A percentile compares a stretch with the other conserved stretches of the same genome.
Conservation (phyloP, 371 early-diverging fungal genomes). For the Catenaria anguillulae region DNA sequence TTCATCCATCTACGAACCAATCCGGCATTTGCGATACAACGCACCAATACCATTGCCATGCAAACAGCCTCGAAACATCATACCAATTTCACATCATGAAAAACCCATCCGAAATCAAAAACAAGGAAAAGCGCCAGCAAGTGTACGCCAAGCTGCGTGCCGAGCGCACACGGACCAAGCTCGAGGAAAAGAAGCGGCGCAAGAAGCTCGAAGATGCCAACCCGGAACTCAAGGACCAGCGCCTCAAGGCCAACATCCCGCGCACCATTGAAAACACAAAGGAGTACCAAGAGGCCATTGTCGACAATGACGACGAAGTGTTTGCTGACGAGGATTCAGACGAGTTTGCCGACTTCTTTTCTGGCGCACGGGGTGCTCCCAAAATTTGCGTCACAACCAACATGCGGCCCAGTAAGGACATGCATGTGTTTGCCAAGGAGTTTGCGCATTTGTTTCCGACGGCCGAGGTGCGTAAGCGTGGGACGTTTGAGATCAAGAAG, state of each 20-base stretch:
- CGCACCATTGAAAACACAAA: constrained; percentile 83
- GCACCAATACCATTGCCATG: no score
- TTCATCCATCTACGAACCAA: no score
- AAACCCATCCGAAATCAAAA: constrained; percentile 36
- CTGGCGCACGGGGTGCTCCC: constrained; percentile 53
- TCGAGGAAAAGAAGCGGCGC: constrained; percentile 44
- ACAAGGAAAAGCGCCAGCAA: constrained; percentile 65
- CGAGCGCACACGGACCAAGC: constrained; percentile 58
- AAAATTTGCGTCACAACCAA: constrained; percentile 92
- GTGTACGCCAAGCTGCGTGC: constrained; percentile 52
- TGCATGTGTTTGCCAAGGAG: constrained; percentile 78
- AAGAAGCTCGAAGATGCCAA: constrained; percentile 70
- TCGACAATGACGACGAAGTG: constrained; percentile 63
- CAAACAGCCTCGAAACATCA: no score
- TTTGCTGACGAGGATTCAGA: constrained; percentile 71
- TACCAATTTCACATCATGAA: neutral
- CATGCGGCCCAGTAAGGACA: constrained; percentile 39
- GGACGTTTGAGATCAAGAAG: constrained; percentile 65
- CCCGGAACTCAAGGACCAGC: constrained; percentile 76
- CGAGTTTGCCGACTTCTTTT: constrained; percentile 82
- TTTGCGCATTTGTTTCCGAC: constrained; percentile 80
- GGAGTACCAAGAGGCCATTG: constrained; percentile 85
- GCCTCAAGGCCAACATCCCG: constrained; percentile 77
- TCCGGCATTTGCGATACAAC: no score
- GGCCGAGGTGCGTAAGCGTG: constrained; percentile 76